Percentiles rank a stretch among this genome's conserved stretches.
Evolutionary conservation across 2,329 filamentous ascomycete species (phyloP).

Genomic region (Graphilbum fragrans): DNA sequence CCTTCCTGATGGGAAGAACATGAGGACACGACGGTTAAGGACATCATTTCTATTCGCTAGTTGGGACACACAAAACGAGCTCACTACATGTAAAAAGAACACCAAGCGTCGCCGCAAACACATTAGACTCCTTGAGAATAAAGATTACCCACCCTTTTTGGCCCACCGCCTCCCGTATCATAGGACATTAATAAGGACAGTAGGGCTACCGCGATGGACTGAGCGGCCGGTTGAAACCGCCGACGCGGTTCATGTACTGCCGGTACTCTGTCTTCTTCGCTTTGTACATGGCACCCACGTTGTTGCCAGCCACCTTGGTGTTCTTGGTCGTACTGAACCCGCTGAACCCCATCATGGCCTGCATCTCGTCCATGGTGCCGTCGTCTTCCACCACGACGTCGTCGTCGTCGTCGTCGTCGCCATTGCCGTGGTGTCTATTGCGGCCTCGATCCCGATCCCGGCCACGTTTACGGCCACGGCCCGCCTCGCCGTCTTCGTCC

Average conservation of each 20-base stretch:
- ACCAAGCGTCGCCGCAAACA: too few relatives aligned
- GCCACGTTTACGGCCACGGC: background rate
- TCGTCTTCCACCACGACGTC: constrained; percentile 46
- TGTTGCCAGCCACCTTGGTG: constrained; percentile 79
- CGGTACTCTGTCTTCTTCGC: constrained; percentile 92
- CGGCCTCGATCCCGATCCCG: background rate
- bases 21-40: too few relatives aligned
- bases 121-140: too few relatives aligned
- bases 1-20: too few relatives aligned
- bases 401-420: constrained; percentile 26
- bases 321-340: constrained; percentile 79
- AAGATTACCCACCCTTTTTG: too few relatives aligned
- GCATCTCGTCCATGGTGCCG: constrained; percentile 61
- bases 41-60: too few relatives aligned
- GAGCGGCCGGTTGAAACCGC: constrained; percentile 70
- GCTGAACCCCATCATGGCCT: constrained; percentile 81
- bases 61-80: too few relatives aligned
- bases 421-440: background rate
- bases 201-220: constrained; percentile 38
- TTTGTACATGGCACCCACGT: constrained; percentile 70
- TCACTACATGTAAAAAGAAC: too few relatives aligned
- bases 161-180: too few relatives aligned
- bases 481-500: background rate
- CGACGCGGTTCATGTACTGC: constrained; percentile 88
- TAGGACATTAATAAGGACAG: too few relatives aligned